phyloP scores from a whole-genome alignment of 2,329 filamentous ascomycete species.

The Curvularia lunata region DNA sequence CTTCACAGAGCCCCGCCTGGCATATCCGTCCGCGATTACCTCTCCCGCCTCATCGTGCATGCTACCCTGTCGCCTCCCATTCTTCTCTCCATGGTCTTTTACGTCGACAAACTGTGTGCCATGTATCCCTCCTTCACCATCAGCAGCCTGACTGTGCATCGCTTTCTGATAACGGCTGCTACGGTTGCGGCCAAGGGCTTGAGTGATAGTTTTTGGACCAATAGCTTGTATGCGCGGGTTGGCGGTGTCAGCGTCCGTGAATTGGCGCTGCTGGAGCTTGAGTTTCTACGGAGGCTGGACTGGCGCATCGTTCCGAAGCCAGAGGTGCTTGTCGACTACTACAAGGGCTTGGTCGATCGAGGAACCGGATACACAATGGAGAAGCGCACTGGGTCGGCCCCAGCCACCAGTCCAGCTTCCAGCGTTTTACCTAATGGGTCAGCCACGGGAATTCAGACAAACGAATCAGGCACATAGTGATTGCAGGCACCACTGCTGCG shows the following conservation, averaged over 20 bases:
- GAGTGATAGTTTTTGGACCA: constrained; percentile 98
- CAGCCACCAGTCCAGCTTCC: constrained; percentile 17
- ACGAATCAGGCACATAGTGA: constrained; percentile 27
- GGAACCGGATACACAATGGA: constrained; percentile 64
- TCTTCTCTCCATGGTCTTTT: constrained; percentile 98
- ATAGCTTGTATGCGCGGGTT: constrained; percentile 92
- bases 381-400: constrained; percentile 33
- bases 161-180: constrained; percentile 93
- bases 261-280: constrained; percentile 87
- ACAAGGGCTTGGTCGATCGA: constrained; percentile 79
- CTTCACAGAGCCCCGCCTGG: constrained; percentile 72
- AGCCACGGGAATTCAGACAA: constrained; percentile 32
- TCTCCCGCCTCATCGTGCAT: constrained; percentile 90
- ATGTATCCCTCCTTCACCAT: constrained; percentile 95
- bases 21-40: constrained; percentile 92
- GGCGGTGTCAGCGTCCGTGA: constrained; percentile 91
- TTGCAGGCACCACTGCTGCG: constrained; percentile 5
- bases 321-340: constrained; percentile 92
- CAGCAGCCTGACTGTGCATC: constrained; percentile 93
- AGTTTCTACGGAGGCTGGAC: constrained; percentile 89
- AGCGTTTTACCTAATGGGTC: constrained; percentile 24
- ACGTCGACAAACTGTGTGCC: constrained; percentile 92
- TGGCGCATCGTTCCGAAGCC: constrained; percentile 98
- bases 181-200: constrained; percentile 96
- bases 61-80: constrained; percentile 92